Conservation (phyloP, 2,329 filamentous ascomycete genomes). For the Nemania bipapillata region DNA sequence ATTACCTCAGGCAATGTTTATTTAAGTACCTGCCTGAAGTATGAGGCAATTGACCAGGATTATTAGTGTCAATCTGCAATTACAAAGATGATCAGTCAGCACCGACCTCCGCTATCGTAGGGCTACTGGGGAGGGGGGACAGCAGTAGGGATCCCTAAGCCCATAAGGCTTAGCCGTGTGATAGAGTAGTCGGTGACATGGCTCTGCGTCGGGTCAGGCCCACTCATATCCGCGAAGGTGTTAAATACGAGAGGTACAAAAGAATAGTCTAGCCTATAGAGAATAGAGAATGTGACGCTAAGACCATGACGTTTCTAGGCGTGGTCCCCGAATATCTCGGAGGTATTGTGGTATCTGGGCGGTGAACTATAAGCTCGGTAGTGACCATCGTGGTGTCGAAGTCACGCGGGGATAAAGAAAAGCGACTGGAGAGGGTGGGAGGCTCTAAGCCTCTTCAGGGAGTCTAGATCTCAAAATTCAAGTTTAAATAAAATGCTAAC, state of each 20-base stretch:
- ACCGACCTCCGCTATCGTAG: conserved; percentile 21
- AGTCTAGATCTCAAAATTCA: not conserved
- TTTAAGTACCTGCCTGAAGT: not conserved
- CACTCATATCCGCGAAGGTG: conserved; percentile 19
- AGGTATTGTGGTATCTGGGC: not conserved
- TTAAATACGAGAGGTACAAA: conserved; percentile 29
- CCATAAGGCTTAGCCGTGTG: conserved; percentile 35
- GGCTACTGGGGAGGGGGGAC: conserved; percentile 17
- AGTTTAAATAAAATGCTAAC: not conserved
- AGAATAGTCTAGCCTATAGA: conserved; percentile 1
- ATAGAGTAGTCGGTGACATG: conserved; percentile 7
- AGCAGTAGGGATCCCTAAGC: conserved; percentile 14
- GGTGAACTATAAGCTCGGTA: conserved; percentile 16
- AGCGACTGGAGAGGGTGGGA: not conserved
- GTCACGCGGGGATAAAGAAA: not conserved
- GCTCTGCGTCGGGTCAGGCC: conserved; percentile 2
- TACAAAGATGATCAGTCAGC: conserved; percentile 38
- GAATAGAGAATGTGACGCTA: not conserved
- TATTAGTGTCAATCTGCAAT: conserved; percentile 23
- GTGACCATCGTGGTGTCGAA: not conserved
- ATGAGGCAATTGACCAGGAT: not conserved
- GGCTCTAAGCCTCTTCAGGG: not conserved
- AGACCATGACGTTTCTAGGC: conserved; percentile 6
- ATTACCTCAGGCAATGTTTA: not conserved
- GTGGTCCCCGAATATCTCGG: conserved; percentile 1